A percentile compares a stretch with the other conserved stretches of the same genome.
phyloP scores from a whole-genome alignment of 176 grass and related monocot species.

The Aegilops tauschii region DNA sequence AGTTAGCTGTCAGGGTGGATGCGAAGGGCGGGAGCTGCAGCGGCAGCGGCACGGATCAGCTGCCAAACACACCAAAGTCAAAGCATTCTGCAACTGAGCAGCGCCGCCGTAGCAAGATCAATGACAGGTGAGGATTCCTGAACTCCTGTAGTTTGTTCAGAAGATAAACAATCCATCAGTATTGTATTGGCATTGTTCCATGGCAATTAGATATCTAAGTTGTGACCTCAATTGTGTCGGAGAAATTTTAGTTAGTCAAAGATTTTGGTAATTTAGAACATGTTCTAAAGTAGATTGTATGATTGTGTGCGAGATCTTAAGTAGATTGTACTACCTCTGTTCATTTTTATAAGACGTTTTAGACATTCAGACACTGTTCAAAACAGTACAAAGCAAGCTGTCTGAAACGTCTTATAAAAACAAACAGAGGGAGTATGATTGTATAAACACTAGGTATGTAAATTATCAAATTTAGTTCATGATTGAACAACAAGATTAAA shows the following conservation, averaged over 20 bases:
- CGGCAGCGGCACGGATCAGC: slow-evolving; percentile 69
- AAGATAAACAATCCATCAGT: background rate
- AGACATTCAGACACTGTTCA: no score
- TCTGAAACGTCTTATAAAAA: no score
- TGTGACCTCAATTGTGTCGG: background rate
- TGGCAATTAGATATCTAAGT: background rate
- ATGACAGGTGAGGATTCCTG: slow-evolving; percentile 64
- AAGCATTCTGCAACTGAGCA: slow-evolving; percentile 98
- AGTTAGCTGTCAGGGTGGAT: slow-evolving; percentile 52
- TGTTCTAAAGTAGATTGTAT: background rate
- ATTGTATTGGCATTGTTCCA: background rate
- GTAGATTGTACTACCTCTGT: no score
- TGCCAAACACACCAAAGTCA: slow-evolving; percentile 75
- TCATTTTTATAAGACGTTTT: no score
- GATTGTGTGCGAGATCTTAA: no score
- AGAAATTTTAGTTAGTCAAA: background rate
- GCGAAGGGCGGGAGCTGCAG: slow-evolving; percentile 67
- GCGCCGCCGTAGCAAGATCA: slow-evolving; percentile 95
- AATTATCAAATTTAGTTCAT: background rate
- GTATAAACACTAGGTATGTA: background rate
- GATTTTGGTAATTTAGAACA: background rate
- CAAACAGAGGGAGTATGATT: background rate
- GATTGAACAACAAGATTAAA: background rate
- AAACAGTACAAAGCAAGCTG: no score
- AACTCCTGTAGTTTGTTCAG: background rate